Conservation (phyloP, 495 filamentous ascomycete genomes). For the Hypoxylon crocopeplum region DNA sequence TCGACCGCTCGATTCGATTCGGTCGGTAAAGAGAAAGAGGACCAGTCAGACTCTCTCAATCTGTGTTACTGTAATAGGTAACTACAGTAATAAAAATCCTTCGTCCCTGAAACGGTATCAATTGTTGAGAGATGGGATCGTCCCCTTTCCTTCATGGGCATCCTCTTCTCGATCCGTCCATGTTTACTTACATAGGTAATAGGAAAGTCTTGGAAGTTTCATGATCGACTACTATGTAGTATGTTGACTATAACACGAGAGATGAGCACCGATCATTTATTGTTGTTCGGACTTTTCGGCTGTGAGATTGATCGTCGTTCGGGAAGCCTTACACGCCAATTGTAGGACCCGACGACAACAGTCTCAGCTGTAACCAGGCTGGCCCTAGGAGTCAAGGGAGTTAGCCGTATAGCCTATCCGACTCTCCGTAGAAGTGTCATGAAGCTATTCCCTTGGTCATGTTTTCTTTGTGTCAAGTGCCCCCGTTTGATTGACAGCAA, state of each 20-base stretch:
- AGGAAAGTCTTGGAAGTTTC: slow-evolving; percentile 27
- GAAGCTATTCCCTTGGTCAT: slow-evolving; percentile 5
- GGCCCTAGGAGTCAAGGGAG: no score
- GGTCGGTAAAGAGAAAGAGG: slow-evolving; percentile 1
- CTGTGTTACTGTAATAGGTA: slow-evolving; percentile 26
- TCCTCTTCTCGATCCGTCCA: slow-evolving; percentile 14
- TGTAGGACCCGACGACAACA: slow-evolving; percentile 5
- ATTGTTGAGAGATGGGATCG: slow-evolving; percentile 15
- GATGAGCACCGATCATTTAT: background rate
- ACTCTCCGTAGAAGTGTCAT: background rate
- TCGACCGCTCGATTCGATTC: background rate
- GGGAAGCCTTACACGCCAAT: background rate
- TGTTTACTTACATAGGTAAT: slow-evolving; percentile 10
- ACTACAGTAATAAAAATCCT: slow-evolving; percentile 32
- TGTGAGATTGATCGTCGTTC: slow-evolving; percentile 15
- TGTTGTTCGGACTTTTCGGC: slow-evolving; percentile 31
- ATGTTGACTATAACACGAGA: slow-evolving; percentile 24
- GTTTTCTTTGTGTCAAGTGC: background rate
- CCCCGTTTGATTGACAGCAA: background rate
- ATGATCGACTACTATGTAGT: slow-evolving; percentile 5
- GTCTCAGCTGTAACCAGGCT: no score
- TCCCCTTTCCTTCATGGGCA: slow-evolving; percentile 10
- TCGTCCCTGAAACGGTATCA: slow-evolving; percentile 22
- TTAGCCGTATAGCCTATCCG: slow-evolving; percentile 6
- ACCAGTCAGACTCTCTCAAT: slow-evolving; percentile 5